Evolutionary conservation across 1,284 basidiomycete species (phyloP).

Genomic region (Anthracocystis walkeri): DNA sequence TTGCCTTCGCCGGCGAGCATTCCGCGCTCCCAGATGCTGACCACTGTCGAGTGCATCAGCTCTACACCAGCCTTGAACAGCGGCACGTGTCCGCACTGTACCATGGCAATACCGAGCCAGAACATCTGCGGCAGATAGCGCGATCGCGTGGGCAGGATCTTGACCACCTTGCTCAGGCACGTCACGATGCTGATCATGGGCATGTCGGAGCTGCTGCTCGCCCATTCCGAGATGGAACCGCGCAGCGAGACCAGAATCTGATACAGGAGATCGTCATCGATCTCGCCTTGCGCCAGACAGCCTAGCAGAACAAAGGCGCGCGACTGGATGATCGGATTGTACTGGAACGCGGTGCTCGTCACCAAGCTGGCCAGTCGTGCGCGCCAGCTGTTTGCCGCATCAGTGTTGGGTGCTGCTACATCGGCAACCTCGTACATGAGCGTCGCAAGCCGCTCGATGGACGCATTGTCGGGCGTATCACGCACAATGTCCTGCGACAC

Average conservation of each 20-base stretch:
- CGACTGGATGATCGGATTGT: conserved; percentile 87
- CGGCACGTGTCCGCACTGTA: conserved; percentile 62
- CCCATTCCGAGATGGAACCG: conserved; percentile 65
- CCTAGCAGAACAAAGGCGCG: conserved; percentile 89
- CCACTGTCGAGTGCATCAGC: conserved; percentile 57
- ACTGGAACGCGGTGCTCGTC: conserved; percentile 91
- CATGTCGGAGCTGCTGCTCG: conserved; percentile 56
- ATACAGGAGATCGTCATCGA: conserved; percentile 88
- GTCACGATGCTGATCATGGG: conserved; percentile 67
- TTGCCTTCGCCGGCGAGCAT: conserved; percentile 47
- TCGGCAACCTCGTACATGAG: conserved; percentile 62
- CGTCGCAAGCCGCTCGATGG: conserved; percentile 59
- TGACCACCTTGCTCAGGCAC: conserved; percentile 65
- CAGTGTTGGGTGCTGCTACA: conserved; percentile 69
- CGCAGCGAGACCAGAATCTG: conserved; percentile 83
- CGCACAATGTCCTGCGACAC: conserved; percentile 52
- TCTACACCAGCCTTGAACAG: conserved; percentile 64
- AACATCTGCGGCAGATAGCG: conserved; percentile 66
- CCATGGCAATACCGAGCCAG: conserved; percentile 64
- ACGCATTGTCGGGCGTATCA: conserved; percentile 55
- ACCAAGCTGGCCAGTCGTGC: conserved; percentile 92
- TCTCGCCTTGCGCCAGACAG: conserved; percentile 76
- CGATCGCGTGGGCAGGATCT: conserved; percentile 58
- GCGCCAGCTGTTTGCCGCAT: conserved; percentile 88
- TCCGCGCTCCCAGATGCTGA: conserved; percentile 52